Evolutionary conservation across 148 eudicot genomes (phyloP).

Genomic region (Vaccinium darrowii): DNA sequence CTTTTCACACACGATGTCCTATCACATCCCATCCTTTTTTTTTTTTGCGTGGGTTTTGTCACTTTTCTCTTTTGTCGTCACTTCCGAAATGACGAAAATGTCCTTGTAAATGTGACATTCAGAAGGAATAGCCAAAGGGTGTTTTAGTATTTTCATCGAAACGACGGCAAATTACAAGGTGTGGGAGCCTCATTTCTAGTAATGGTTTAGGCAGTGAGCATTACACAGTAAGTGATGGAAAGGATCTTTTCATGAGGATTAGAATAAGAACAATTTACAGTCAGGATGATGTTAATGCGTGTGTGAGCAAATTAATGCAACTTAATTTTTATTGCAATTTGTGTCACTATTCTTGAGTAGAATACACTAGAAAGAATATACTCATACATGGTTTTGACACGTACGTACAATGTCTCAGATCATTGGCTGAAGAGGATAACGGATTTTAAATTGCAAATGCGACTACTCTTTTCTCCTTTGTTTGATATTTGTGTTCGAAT

Average conservation of each 20-base stretch:
- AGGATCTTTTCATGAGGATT: background rate
- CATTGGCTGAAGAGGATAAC: background rate
- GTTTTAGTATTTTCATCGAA: background rate
- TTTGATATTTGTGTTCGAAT: background rate
- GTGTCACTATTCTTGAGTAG: background rate
- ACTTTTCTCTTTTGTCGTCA: background rate
- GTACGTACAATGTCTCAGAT: background rate
- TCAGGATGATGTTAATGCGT: background rate
- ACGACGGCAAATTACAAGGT: background rate
- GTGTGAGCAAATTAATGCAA: background rate
- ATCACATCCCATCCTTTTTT: background rate
- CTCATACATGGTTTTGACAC: background rate
- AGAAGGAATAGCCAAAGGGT: background rate
- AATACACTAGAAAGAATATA: background rate
- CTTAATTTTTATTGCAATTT: background rate
- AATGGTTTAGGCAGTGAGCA: slow-evolving; percentile 7
- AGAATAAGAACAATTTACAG: background rate
- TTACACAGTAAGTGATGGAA: background rate
- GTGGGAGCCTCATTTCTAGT: background rate
- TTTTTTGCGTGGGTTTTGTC: background rate
- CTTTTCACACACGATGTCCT: background rate
- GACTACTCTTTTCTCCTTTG: background rate
- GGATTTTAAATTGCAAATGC: background rate
- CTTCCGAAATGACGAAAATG: too few species aligned
- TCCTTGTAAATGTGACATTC: background rate